These are phyloP conservation scores for Cerioporus squamosus DNA, from an alignment of 1,284 basidiomycete genomes.

Conservation along the genomic window DNA sequence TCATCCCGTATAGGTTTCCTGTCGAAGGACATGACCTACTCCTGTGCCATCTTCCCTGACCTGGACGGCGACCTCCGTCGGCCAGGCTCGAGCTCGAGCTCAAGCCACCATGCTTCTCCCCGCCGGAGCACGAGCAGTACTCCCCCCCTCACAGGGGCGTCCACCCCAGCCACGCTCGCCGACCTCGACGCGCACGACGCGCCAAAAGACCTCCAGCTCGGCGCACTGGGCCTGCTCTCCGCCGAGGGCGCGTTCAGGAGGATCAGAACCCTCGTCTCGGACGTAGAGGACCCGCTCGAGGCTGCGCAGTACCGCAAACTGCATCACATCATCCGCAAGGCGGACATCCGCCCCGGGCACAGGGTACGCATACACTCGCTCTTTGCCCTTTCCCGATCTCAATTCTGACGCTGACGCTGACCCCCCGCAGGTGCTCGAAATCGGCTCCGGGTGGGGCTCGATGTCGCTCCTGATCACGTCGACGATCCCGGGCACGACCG, in stretches of 20 bases:
- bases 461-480: slow-evolving; percentile 69
- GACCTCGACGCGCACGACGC: slow-evolving; percentile 11
- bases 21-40: slow-evolving; percentile 83
- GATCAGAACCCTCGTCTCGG: background rate
- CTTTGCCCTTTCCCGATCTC: background rate
- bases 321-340: slow-evolving; percentile 55
- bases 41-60: slow-evolving; percentile 73
- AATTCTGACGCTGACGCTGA: background rate
- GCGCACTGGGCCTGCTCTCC: slow-evolving; percentile 11
- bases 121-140: slow-evolving; percentile 2
- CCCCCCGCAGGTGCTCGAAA: slow-evolving; percentile 66
- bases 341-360: slow-evolving; percentile 59
- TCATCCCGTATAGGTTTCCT: slow-evolving; percentile 55
- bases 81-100: background rate
- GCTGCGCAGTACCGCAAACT: slow-evolving; percentile 73
- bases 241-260: background rate
- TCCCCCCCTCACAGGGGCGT: slow-evolving; percentile 12
- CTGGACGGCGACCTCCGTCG: slow-evolving; percentile 61
- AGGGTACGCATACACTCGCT: slow-evolving; percentile 43
- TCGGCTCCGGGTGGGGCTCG: slow-evolving; percentile 84
- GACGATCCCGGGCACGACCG: slow-evolving; percentile 56
- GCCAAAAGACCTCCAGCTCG: slow-evolving; percentile 6
- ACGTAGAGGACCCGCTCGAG: slow-evolving; percentile 56
- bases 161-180: slow-evolving; percentile 20
- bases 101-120: background rate